phyloP scores from a whole-genome alignment of 495 filamentous ascomycete species.

The Aspergillus steynii region DNA sequence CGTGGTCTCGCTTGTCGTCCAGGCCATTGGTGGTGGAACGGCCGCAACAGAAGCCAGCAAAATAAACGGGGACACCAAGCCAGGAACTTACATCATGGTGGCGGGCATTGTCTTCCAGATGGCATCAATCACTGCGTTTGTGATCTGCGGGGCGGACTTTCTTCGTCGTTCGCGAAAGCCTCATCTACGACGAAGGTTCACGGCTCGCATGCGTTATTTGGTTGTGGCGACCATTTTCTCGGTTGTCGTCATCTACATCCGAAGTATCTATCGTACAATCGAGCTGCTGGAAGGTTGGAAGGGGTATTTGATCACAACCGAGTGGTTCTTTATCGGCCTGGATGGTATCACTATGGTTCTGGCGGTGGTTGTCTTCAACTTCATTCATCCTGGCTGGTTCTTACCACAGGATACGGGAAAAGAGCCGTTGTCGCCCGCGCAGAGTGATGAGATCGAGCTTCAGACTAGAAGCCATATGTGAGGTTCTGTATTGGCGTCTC shows the following conservation, averaged over 20 bases:
- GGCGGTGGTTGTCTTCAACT: slow-evolving; percentile 53
- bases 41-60: slow-evolving; percentile 45
- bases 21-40: slow-evolving; percentile 60
- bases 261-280: slow-evolving; percentile 60
- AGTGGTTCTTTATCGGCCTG: slow-evolving; percentile 59
- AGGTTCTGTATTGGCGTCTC: neutral
- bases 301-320: slow-evolving; percentile 61
- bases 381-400: slow-evolving; percentile 54
- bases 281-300: slow-evolving; percentile 62
- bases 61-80: slow-evolving; percentile 44
- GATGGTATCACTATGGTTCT: slow-evolving; percentile 60
- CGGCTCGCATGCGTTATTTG: slow-evolving; percentile 30
- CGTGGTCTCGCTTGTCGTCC: slow-evolving; percentile 56
- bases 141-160: slow-evolving; percentile 46
- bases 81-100: slow-evolving; percentile 62
- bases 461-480: neutral
- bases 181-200: slow-evolving; percentile 28
- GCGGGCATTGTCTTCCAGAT: slow-evolving; percentile 64
- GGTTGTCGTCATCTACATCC: slow-evolving; percentile 50
- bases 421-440: too few species aligned
- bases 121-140: slow-evolving; percentile 56
- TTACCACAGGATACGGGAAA: slow-evolving; percentile 16
- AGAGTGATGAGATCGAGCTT: neutral
- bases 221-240: slow-evolving; percentile 46
- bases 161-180: slow-evolving; percentile 39